phyloP scores from a whole-genome alignment of 2,329 filamentous ascomycete genomes.

The Cryphonectria japonica region DNA sequence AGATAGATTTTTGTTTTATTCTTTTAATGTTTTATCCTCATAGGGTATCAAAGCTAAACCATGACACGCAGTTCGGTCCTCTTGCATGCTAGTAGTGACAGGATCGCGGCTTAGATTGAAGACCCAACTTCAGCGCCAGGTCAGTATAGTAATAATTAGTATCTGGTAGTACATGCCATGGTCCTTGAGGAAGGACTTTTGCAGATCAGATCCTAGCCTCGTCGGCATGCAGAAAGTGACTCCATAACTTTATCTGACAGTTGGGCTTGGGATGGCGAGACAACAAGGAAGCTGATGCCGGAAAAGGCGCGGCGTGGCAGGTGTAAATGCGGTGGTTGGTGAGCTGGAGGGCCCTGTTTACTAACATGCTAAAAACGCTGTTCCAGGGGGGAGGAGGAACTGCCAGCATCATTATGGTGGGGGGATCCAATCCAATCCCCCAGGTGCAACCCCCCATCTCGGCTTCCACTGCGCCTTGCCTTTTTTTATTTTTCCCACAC shows the following conservation, averaged over 20 bases:
- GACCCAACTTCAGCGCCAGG: too few species aligned
- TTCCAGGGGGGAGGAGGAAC: neutral
- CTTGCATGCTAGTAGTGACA: neutral
- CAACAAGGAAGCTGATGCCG: neutral
- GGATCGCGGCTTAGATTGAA: too few species aligned
- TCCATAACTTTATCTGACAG: neutral
- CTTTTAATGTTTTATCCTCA: neutral
- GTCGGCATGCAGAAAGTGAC: neutral
- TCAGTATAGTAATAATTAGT: neutral
- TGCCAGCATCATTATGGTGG: neutral
- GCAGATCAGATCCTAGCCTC: neutral
- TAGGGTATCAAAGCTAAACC: neutral
- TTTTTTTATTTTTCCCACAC: slow-evolving; percentile 4
- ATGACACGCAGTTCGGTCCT: neutral
- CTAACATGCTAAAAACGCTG: neutral
- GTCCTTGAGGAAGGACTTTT: neutral
- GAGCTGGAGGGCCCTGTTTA: neutral
- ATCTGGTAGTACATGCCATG: too few species aligned
- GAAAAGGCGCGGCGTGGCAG: neutral
- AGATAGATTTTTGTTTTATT: neutral
- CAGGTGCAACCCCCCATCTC: neutral
- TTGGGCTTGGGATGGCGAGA: slow-evolving; percentile 9
- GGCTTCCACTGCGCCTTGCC: slow-evolving; percentile 10
- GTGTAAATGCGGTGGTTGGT: slow-evolving; percentile 16
- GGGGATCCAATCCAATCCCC: neutral